Percentiles rank a stretch among this genome's conserved stretches.
Conservation (phyloP, 768 basidiomycete genomes). For the Cystobasidium ongulense region DNA sequence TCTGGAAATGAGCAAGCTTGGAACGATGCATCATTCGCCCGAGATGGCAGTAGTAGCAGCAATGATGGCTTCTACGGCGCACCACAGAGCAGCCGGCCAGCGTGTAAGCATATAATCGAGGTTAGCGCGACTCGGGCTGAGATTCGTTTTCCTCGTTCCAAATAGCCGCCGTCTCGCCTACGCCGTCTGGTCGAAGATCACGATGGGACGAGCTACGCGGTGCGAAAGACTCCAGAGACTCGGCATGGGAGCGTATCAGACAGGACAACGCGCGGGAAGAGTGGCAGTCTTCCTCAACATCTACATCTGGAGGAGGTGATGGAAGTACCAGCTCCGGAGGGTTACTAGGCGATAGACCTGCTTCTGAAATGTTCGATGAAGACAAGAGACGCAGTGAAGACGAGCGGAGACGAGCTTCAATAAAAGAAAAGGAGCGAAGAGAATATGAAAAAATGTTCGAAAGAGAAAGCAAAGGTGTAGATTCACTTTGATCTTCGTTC, state of each 20-base stretch:
- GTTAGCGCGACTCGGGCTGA: neutral
- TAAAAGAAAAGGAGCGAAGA: slow-evolving; percentile 6
- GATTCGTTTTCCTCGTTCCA: neutral
- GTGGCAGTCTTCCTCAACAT: neutral
- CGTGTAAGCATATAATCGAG: neutral
- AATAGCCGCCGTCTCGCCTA: neutral
- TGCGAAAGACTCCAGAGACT: slow-evolving; percentile 1
- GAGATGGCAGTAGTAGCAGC: neutral
- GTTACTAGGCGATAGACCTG: slow-evolving; percentile 1
- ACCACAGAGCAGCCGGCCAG: neutral
- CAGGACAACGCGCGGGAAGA: slow-evolving; percentile 11
- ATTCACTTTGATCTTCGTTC: neutral
- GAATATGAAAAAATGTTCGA: slow-evolving; percentile 31
- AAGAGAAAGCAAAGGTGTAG: slow-evolving; percentile 13
- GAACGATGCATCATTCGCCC: neutral
- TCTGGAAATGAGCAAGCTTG: neutral
- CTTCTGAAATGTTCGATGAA: slow-evolving; percentile 8
- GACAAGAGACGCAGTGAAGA: slow-evolving; percentile 2
- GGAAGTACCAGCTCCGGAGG: no score
- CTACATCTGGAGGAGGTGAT: neutral
- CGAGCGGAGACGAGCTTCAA: neutral
- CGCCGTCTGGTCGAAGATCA: neutral
- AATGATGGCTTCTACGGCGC: neutral
- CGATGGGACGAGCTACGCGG: slow-evolving; percentile 28
- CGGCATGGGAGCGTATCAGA: slow-evolving; percentile 24